Evolutionary conservation across 106 monocot genomes (phyloP), one percentile per base, ranked within the genome.

Genomic region (Apostasia ramifera): DNA sequence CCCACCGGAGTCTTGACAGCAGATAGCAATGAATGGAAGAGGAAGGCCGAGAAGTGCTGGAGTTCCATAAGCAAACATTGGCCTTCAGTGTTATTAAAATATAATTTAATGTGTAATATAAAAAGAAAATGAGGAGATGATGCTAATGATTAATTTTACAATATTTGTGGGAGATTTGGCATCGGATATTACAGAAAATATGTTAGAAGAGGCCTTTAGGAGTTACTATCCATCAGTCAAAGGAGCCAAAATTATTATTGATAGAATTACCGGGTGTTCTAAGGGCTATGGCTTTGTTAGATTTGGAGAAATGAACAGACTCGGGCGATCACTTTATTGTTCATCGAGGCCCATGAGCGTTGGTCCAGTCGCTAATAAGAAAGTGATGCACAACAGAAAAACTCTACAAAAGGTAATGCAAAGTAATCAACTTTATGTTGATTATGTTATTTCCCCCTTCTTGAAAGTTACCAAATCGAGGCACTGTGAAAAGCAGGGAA

Each of bases 151-250:
- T 82, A n/a, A n/a, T n/a, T n/a, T 82, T 77, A 80, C 93, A 42
- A 74, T 93, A 12, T 93, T 93, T 89, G 93, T 93, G 73, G 93
- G 93, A 9, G 93, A 93, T 62, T 84, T 93, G 45, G 84, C 86
- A 54, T 59, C 89, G 46, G 93, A 93, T 55, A 89, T 93, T 50
- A 90, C 89, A 8, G 93, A 93, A 71, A 84, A 81, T 59, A 41
- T 90, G 68, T 57, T 93, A 40, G 80, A 88, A 72, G 89, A 89
- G 55, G 80, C 86, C 48, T 93, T 93, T 59, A 84, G 78, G 66
- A 73, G 53, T 38, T 72, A 67, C 4, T 89, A 86, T 61, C n/a
- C 79, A 43, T 93, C 93, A 8, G 84, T 93, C 14, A 89, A 77
- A 57, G 86, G 93, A 8, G 93, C 93, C 4, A 89, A 93, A 77